Conservation (phyloP, 106 monocot species). For the Posidonia australis region DNA sequence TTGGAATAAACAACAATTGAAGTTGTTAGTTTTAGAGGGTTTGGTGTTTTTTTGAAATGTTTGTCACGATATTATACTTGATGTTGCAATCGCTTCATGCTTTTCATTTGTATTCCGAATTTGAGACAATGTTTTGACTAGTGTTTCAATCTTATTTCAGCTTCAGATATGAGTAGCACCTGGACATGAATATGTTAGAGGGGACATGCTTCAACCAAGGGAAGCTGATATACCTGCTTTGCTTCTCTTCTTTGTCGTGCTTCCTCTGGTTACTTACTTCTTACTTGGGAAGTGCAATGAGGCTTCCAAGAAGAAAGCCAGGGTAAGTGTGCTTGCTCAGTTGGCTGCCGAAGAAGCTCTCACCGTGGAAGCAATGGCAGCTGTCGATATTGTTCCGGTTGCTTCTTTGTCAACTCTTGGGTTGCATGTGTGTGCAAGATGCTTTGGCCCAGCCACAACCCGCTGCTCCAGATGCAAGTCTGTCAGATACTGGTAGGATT, state of each 20-base stretch:
- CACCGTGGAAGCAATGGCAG: conserved; percentile 36
- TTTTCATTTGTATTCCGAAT: too few species aligned
- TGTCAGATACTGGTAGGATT: conserved; percentile 81
- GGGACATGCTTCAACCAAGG: conserved; percentile 92
- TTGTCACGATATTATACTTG: too few species aligned
- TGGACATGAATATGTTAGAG: conserved; percentile 69
- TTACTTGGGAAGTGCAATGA: conserved; percentile 87
- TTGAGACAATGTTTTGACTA: too few species aligned
- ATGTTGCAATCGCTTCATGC: too few species aligned
- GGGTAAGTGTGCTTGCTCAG: conserved; percentile 55
- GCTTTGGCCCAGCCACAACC: conserved; percentile 75
- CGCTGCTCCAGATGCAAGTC: conserved; percentile 97
- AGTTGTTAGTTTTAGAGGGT: too few species aligned
- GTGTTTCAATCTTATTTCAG: not conserved
- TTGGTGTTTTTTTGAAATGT: too few species aligned
- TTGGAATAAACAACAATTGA: too few species aligned
- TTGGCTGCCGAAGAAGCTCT: conserved; percentile 63
- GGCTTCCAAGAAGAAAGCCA: conserved; percentile 50
- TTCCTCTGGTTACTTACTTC: conserved; percentile 80
- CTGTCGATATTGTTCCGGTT: conserved; percentile 29
- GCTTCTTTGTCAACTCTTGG: conserved; percentile 19
- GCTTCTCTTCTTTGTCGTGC: conserved; percentile 68
- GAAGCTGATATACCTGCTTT: conserved; percentile 89
- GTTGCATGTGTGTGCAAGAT: conserved; percentile 65
- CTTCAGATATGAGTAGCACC: conserved; percentile 13